A percentile compares a stretch with the other conserved stretches of the same genome.
Conservation (phyloP, 441 rosid species). For the Hura crepitans region DNA sequence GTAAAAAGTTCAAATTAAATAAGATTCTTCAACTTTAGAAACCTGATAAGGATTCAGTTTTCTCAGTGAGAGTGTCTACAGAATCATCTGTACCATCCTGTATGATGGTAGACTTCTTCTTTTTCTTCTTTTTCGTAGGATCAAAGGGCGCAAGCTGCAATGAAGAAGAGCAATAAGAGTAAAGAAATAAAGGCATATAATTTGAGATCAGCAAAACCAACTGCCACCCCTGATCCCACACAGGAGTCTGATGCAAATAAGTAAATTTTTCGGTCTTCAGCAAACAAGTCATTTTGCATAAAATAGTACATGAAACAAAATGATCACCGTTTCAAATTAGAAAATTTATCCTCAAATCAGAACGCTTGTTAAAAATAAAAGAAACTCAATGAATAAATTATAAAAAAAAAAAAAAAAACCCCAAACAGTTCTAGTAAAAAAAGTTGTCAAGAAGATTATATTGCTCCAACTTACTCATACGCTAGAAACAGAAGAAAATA, state of each 20-base stretch:
- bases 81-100: constrained; percentile 53
- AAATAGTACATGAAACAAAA: no score
- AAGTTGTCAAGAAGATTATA: background rate
- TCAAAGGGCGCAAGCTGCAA: constrained; percentile 67
- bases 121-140: constrained; percentile 69
- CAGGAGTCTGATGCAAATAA: background rate
- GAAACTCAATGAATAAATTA: background rate
- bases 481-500: background rate
- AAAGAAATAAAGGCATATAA: background rate
- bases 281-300: background rate
- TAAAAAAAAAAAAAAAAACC: no score
- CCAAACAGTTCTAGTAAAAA: background rate
- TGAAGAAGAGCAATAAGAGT: background rate
- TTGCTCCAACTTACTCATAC: background rate
- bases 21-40: background rate
- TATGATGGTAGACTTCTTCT: constrained; percentile 57
- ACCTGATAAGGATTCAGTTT: constrained; percentile 65
- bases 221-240: background rate
- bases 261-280: background rate
- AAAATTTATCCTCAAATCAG: background rate
- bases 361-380: background rate
- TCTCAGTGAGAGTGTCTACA: constrained; percentile 53
- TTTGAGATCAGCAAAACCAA: background rate
- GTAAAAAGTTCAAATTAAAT: background rate
- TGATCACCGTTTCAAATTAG: no score